These are phyloP conservation scores for Apophysomyces ossiformis DNA, from an alignment of 371 early-diverging fungal genomes.

Conservation along the genomic window DNA sequence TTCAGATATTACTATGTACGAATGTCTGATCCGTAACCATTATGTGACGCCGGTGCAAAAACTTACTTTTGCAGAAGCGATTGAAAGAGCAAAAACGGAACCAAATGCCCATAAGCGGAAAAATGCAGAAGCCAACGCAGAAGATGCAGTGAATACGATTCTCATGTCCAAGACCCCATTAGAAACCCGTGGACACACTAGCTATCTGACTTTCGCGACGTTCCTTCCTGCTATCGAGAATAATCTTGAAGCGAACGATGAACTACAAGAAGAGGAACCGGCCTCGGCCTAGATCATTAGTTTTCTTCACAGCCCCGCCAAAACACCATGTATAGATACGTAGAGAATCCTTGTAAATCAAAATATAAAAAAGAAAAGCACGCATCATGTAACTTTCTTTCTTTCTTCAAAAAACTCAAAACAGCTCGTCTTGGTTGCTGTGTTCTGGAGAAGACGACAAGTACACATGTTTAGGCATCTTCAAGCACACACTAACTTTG, in stretches of 20 bases:
- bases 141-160: conserved; percentile 39
- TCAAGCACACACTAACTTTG: too few relatives aligned
- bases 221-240: conserved; percentile 58
- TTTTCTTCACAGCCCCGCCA: background rate
- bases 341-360: too few relatives aligned
- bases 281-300: background rate
- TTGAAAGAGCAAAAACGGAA: conserved; percentile 49
- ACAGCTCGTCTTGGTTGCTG: too few relatives aligned
- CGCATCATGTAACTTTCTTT: too few relatives aligned
- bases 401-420: too few relatives aligned
- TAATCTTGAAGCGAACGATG: conserved; percentile 14
- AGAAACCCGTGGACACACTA: conserved; percentile 83
- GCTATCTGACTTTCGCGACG: conserved; percentile 92
- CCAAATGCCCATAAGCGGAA: conserved; percentile 38
- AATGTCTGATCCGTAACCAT: conserved; percentile 72
- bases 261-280: conserved; percentile 5
- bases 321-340: background rate
- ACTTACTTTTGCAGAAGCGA: conserved; percentile 55
- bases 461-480: too few relatives aligned
- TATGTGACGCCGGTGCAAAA: conserved; percentile 55
- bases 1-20: conserved; percentile 83
- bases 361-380: too few relatives aligned
- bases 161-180: conserved; percentile 46
- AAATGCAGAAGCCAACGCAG: conserved; percentile 22
- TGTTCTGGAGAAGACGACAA: too few relatives aligned